Conservation (phyloP, 495 filamentous ascomycete species). For the Penicillium tannophilum region DNA sequence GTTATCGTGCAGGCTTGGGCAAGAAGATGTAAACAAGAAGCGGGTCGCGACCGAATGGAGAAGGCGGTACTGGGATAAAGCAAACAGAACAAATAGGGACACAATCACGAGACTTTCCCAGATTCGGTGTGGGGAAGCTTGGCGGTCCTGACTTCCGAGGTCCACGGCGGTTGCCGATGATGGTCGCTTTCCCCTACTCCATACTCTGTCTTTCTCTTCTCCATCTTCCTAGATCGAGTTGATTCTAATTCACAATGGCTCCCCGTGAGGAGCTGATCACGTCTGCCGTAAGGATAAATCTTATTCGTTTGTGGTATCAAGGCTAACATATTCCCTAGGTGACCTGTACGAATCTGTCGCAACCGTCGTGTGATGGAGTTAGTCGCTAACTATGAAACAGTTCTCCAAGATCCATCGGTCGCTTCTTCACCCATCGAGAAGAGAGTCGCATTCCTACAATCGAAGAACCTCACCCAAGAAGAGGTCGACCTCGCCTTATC, state of each 20-base stretch:
- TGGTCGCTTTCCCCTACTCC: constrained; percentile 20
- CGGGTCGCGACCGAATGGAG: constrained; percentile 7
- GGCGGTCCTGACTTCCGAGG: constrained; percentile 44
- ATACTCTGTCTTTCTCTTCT: constrained; percentile 12
- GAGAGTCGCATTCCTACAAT: constrained; percentile 87
- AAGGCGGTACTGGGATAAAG: constrained; percentile 1
- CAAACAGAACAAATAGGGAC: constrained; percentile 19
- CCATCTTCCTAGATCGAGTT: constrained; percentile 16
- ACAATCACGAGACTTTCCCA: constrained; percentile 37
- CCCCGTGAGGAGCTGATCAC: constrained; percentile 79
- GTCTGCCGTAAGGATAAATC: constrained; percentile 65
- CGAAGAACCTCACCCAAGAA: constrained; percentile 95
- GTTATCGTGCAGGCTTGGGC: constrained; percentile 21
- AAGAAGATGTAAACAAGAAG: constrained; percentile 34
- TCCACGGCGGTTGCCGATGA: constrained; percentile 37
- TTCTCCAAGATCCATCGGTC: constrained; percentile 91
- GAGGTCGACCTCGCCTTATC: constrained; percentile 86
- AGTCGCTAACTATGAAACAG: constrained; percentile 48
- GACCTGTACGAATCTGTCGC: constrained; percentile 37
- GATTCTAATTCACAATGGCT: constrained; percentile 57
- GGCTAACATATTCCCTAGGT: constrained; percentile 32
- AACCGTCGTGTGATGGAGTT: constrained; percentile 10
- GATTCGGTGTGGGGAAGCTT: constrained; percentile 41
- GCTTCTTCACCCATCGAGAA: constrained; percentile 90
- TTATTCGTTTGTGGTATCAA: constrained; percentile 4